A percentile compares a stretch with the other conserved stretches of the same genome.
These are phyloP conservation scores for Schizosaccharomyces cryophilus DNA, from an alignment of 805 yeast species.

Conservation along the genomic window DNA sequence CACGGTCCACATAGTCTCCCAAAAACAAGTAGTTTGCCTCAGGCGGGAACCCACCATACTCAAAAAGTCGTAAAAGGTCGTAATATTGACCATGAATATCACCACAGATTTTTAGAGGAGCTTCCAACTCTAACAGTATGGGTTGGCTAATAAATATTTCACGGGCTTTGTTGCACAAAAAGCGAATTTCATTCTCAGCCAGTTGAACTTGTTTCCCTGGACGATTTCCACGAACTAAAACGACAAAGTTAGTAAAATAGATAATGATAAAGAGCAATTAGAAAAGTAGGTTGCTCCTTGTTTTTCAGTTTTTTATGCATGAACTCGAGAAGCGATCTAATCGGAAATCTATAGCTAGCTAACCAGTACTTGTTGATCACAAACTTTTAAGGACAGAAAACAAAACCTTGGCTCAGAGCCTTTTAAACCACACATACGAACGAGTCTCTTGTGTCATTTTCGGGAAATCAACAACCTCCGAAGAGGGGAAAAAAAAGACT, in stretches of 20 bases:
- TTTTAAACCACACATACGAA: no score
- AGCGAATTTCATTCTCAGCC: conserved; percentile 82
- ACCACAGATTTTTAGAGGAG: conserved; percentile 85
- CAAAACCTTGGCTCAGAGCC: no score
- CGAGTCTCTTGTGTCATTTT: no score
- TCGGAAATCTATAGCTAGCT: no score
- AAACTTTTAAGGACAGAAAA: no score
- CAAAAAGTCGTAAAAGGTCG: conserved; percentile 80
- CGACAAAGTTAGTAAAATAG: neutral
- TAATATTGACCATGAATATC: conserved; percentile 97
- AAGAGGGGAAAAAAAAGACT: no score
- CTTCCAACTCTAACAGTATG: conserved; percentile 79
- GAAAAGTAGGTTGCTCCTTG: neutral
- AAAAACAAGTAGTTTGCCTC: conserved; percentile 87
- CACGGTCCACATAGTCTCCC: conserved; percentile 97
- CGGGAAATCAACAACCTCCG: no score
- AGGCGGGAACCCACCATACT: conserved; percentile 97
- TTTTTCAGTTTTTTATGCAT: no score
- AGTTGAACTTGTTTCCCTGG: conserved; percentile 93
- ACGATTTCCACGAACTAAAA: conserved; percentile 72
- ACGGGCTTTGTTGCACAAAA: conserved; percentile 88
- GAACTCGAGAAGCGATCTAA: no score
- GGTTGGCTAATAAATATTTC: conserved; percentile 97
- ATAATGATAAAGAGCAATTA: neutral
- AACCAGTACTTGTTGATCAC: no score